These are phyloP conservation scores for Rhexocercosporidium sp. DNA, from an alignment of 2,329 filamentous ascomycete genomes.

Conservation along the genomic window DNA sequence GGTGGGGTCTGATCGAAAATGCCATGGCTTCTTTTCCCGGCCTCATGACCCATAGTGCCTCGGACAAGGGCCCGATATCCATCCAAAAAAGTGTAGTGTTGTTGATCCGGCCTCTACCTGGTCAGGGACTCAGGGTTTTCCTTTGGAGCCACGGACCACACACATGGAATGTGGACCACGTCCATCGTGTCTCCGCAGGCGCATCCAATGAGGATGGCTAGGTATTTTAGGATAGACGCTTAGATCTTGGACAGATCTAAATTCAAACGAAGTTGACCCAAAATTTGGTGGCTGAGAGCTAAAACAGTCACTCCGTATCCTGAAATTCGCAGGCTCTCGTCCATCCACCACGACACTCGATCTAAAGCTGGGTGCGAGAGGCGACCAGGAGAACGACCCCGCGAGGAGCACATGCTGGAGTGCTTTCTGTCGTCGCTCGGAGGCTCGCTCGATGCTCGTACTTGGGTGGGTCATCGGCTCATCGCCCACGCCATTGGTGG, in stretches of 20 bases:
- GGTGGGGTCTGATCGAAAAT: conserved; percentile 5
- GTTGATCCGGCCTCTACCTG: background rate
- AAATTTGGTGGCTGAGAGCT: background rate
- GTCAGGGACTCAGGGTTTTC: conserved; percentile 2
- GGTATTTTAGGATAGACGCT: conserved; percentile 10
- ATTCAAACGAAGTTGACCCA: background rate
- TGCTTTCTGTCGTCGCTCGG: no score
- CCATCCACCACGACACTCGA: background rate
- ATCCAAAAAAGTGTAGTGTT: background rate
- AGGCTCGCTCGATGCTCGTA: background rate
- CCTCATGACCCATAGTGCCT: conserved; percentile 9
- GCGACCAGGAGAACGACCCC: background rate
- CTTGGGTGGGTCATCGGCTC: background rate
- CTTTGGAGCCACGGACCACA: conserved; percentile 6
- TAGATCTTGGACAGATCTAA: background rate
- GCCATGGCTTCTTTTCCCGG: conserved; percentile 8
- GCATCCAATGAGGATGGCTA: background rate
- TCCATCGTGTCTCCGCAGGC: background rate
- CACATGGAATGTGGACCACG: conserved; percentile 2
- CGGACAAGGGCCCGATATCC: background rate
- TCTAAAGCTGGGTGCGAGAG: background rate
- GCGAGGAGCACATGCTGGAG: background rate
- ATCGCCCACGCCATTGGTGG: background rate
- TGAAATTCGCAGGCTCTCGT: no score
- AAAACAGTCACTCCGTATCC: no score